Conservation (phyloP, 495 filamentous ascomycete species). For the Diplogelasinospora grovesii region DNA sequence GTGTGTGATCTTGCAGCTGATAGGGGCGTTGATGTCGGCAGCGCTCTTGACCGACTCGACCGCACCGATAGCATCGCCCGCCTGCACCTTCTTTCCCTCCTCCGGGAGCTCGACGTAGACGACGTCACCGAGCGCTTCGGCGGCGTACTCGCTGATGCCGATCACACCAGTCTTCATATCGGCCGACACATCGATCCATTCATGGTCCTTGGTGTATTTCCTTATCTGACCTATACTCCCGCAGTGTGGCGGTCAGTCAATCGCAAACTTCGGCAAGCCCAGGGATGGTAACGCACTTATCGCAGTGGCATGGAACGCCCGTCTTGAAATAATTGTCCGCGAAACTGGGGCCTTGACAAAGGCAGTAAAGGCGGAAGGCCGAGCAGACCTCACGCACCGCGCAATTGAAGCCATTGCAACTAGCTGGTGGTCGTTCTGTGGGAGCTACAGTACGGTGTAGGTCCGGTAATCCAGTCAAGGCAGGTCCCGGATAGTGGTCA, state of each 20-base stretch:
- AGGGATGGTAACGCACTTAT: slow-evolving; percentile 30
- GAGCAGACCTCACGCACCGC: slow-evolving; percentile 37
- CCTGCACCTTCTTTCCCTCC: slow-evolving; percentile 51
- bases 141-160: slow-evolving; percentile 87
- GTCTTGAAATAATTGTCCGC: slow-evolving; percentile 26
- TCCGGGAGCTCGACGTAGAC: slow-evolving; percentile 92
- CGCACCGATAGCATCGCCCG: slow-evolving; percentile 79
- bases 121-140: slow-evolving; percentile 85
- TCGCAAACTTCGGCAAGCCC: no score
- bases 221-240: no score
- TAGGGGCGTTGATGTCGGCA: slow-evolving; percentile 87
- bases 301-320: slow-evolving; percentile 38
- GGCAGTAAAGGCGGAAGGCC: slow-evolving; percentile 33
- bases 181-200: slow-evolving; percentile 85
- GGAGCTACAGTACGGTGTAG: no score
- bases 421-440: no score
- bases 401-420: slow-evolving; percentile 45
- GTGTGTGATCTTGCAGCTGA: slow-evolving; percentile 65
- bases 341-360: slow-evolving; percentile 27
- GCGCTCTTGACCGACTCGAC: slow-evolving; percentile 98
- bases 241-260: no score
- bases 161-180: slow-evolving; percentile 66
- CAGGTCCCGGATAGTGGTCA: neutral
- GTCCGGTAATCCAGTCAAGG: no score
- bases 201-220: slow-evolving; percentile 95